Percentiles rank a stretch among this genome's conserved stretches.
Conservation (phyloP, 805 yeast genomes). For the Candida morakotiae region DNA sequence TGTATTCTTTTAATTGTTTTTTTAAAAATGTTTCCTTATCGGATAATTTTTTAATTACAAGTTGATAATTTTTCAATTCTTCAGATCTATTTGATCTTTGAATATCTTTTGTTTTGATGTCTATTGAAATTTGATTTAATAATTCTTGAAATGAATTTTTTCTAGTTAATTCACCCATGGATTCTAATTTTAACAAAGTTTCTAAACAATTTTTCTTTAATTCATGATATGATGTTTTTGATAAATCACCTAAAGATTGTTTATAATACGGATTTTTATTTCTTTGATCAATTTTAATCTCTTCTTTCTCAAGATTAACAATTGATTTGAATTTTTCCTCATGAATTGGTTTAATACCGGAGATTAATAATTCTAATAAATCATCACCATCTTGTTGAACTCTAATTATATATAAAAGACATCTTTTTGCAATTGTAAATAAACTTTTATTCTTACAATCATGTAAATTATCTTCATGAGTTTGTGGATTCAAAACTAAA, state of each 20-base stretch:
- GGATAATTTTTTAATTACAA: slow-evolving; percentile 39
- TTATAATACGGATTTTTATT: slow-evolving; percentile 38
- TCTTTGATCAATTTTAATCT: slow-evolving; percentile 26
- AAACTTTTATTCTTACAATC: slow-evolving; percentile 59
- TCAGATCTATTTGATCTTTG: slow-evolving; percentile 39
- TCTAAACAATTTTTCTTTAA: slow-evolving; percentile 75
- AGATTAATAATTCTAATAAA: slow-evolving; percentile 63
- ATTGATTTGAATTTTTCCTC: slow-evolving; percentile 62
- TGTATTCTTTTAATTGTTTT: slow-evolving; percentile 43
- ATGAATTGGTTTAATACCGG: slow-evolving; percentile 64
- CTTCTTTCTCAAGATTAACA: slow-evolving; percentile 40
- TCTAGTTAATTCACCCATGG: slow-evolving; percentile 59
- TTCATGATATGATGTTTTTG: slow-evolving; percentile 57
- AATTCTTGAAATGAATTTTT: slow-evolving; percentile 72
- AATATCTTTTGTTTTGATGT: slow-evolving; percentile 52
- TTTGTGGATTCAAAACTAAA: slow-evolving; percentile 52
- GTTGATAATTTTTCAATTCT: slow-evolving; percentile 38
- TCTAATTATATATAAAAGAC: slow-evolving; percentile 75
- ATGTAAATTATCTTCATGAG: slow-evolving; percentile 41
- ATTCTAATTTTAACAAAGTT: slow-evolving; percentile 71
- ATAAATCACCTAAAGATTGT: slow-evolving; percentile 48
- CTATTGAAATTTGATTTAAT: slow-evolving; percentile 78
- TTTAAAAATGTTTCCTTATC: slow-evolving; percentile 44
- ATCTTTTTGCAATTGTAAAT: slow-evolving; percentile 74
- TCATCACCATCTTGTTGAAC: slow-evolving; percentile 78